Base-by-base conservation (phyloP, 495 filamentous ascomycete genomes). In the Usnea hakonensis region DNA sequence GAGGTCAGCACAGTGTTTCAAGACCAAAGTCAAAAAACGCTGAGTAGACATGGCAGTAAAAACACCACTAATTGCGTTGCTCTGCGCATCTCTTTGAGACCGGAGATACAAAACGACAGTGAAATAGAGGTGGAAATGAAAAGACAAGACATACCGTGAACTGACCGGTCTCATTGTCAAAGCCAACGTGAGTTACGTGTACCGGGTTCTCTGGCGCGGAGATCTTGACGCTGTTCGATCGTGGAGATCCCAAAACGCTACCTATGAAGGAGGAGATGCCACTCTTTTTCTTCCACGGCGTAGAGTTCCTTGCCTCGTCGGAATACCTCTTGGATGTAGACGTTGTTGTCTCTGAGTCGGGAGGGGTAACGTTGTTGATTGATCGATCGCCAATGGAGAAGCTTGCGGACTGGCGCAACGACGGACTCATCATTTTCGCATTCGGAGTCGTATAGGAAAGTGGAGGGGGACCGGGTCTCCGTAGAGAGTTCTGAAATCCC, bases 151-250 rank as follows among this genome's bases (percentile, higher is more conserved):
- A 64, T 81, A 95, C 90, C 40, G 94, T 98, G 73, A 96, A 98
- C 74, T 97, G 90, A 60, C 94, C 94, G 5, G 94, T 98, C 67
- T 90, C 83, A 76, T 95, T 95, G 73, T 98, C 92, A 72, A 96
- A 96, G 55, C 95, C 92, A 59, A 98, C 94, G 71, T 98, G 94
- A 48, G 95, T 98, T 58, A 98, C 88, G 72, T 98, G 94, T 33
- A 97, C 91, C 14, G 95, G 95, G 71, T 98, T 97, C 73, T 96
- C 91, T 46, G 94, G 94, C 11, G 90, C 87, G 8, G 94, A 97
- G 64, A 98, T 97, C 69, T 95, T 87, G 38, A 94, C 88, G 64
- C 88, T 88, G 21, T 66, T 66, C 11, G 64, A 55, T 66, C 91
- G 88, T 44, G 89, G 94, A 32, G 90, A 93, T 40, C 94, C 91